phyloP scores from a whole-genome alignment of 2,329 filamentous ascomycete genomes.

The Rutstroemia sp. region DNA sequence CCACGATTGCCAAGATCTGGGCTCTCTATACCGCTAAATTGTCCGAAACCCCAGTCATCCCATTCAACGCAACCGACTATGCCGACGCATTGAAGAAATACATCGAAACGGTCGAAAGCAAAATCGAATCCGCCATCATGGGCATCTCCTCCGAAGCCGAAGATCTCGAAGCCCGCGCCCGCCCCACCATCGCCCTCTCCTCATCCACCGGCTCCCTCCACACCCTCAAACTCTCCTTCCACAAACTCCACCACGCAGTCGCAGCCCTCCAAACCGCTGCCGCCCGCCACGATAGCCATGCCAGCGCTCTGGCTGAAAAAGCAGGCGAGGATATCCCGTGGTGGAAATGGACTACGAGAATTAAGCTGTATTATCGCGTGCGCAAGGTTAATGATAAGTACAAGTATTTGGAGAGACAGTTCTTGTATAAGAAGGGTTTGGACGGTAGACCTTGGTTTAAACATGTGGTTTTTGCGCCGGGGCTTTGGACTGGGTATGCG shows the following conservation, averaged over 20 bases:
- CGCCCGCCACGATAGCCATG: conserved; percentile 21
- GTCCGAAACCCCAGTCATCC: conserved; percentile 43
- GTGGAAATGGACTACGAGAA: conserved; percentile 68
- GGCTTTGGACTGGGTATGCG: conserved; percentile 84
- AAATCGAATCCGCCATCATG: conserved; percentile 20
- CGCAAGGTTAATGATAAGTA: conserved; percentile 64
- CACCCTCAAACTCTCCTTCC: conserved; percentile 22
- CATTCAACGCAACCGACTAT: conserved; percentile 42
- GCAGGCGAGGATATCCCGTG: conserved; percentile 56
- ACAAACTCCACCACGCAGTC: conserved; percentile 23
- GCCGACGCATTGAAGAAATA: conserved; percentile 27
- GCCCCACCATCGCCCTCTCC: conserved; percentile 14
- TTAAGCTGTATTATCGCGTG: conserved; percentile 52
- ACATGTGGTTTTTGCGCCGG: conserved; percentile 88
- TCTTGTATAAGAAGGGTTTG: conserved; percentile 68
- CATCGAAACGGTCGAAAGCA: conserved; percentile 25
- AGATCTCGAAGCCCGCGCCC: conserved; percentile 23
- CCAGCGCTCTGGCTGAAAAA: conserved; percentile 31
- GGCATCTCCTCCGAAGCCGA: conserved; percentile 20
- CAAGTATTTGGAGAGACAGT: conserved; percentile 75
- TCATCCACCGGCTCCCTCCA: conserved; percentile 17
- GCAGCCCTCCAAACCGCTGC: conserved; percentile 20
- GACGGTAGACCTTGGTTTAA: conserved; percentile 86
- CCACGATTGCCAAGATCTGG: conserved; percentile 48
- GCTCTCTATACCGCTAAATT: conserved; percentile 42